These are phyloP conservation scores for Xylaria telfairii DNA, from an alignment of 495 filamentous ascomycete genomes.

Conservation along the genomic window DNA sequence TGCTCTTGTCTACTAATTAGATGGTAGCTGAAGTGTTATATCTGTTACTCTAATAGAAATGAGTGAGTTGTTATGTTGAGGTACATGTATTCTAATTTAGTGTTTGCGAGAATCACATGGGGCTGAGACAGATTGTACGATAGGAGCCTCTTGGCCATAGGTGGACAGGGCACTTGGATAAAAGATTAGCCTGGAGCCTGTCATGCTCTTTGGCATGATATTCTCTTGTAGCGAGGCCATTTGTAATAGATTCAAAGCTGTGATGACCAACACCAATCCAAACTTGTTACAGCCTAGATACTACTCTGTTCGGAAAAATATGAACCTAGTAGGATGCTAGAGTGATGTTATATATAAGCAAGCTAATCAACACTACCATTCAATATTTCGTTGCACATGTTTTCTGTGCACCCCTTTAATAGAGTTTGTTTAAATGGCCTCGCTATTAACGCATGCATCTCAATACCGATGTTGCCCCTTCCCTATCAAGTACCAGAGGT, in stretches of 20 bases:
- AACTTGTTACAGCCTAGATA: background rate
- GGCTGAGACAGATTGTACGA: background rate
- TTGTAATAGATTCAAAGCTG: background rate
- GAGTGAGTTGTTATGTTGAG: too few species aligned
- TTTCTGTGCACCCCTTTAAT: background rate
- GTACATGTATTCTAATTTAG: too few species aligned
- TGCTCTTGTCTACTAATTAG: too few species aligned
- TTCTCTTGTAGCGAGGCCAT: background rate
- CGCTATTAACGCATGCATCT: background rate
- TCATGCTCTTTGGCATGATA: background rate
- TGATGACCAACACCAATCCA: background rate
- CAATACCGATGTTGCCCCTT: background rate
- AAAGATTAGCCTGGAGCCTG: background rate
- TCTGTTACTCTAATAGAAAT: too few species aligned
- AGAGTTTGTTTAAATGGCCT: background rate
- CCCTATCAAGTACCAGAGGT: background rate
- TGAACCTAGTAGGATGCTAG: background rate
- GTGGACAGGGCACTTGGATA: background rate
- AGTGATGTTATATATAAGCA: background rate
- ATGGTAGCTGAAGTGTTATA: too few species aligned
- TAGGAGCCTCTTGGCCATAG: constrained; percentile 6
- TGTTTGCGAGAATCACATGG: background rate
- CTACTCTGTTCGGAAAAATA: background rate
- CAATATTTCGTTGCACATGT: background rate
- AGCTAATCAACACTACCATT: background rate